Evolutionary conservation across 805 yeast genomes (phyloP), one percentile per base, ranked within the genome.

Genomic region (Wickerhamomyces silvicola): DNA sequence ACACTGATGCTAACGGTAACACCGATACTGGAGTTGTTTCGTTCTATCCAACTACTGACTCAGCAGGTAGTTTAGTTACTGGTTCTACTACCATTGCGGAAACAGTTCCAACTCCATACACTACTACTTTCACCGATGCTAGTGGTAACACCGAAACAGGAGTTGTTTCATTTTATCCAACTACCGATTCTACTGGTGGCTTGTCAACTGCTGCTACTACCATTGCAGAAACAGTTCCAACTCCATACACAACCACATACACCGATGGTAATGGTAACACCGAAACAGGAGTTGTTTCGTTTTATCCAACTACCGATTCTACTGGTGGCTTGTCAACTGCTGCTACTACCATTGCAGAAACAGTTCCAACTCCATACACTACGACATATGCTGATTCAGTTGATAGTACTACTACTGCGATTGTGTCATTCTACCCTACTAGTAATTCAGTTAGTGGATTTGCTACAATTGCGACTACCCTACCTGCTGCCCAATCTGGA

Each of bases 211-310:
- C n/a, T 44, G 41, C 25, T 33, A 30, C 13, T 10, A 23, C 25
- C 6, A 4, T 20, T 7, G 18, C 14, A 12, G 31, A 18, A 14
- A 30, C 33, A 10, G 40, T 26, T 20, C 38, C 35, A 20, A 46
- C 38, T 7, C 38, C 37, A 30, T 55, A 47, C 29, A 58, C 52
- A 23, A 54, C 38, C 20, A 58, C 61, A 28, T 53, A 33, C 22
- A 52, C 30, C 35, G 48, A 44, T 27, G 45, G 43, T 18, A 43
- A 31, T 24, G 36, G 53, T 34, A 50, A 53, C 14, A 54, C 33
- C 5, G 50, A 32, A 26, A 53, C 49, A 10, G 46, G 33, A n/a
- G 56, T 43, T 9, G 35, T 38, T 8, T 48, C 45, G 11, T 57
- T 29, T 38, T 57, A 61, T n/a, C 47, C 48, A 9, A 37, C 20